phyloP scores from a whole-genome alignment of 768 basidiomycete species.

The Cystoderma amianthinum region DNA sequence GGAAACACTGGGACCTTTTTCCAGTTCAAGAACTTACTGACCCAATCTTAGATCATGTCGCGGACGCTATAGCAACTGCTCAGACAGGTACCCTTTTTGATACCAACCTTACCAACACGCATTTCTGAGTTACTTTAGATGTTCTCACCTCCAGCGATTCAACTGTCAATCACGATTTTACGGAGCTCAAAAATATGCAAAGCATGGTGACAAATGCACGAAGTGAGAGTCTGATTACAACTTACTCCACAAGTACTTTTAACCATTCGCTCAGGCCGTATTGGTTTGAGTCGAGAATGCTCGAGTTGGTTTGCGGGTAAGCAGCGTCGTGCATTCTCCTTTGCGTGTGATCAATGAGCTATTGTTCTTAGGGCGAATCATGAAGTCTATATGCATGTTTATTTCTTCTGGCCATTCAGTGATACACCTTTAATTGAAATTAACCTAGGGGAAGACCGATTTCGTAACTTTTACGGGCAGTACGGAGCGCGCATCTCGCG shows the following conservation, averaged over 20 bases:
- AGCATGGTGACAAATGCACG: background rate
- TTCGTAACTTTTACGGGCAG: conserved; percentile 36
- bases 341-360: conserved; percentile 1
- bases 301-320: conserved; percentile 1
- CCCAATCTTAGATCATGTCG: conserved; percentile 13
- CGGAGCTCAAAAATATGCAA: conserved; percentile 6
- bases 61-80: conserved; percentile 14
- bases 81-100: conserved; percentile 8
- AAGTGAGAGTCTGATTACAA: background rate
- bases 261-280: background rate
- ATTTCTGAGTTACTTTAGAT: background rate
- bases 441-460: conserved; percentile 12
- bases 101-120: background rate
- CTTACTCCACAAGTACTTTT: no score
- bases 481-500: conserved; percentile 31
- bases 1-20: conserved; percentile 28
- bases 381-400: conserved; percentile 12
- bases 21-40: conserved; percentile 12
- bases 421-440: background rate
- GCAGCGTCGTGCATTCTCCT: background rate
- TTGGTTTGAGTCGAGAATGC: background rate
- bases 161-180: conserved; percentile 1
- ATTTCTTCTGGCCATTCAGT: background rate
- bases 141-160: conserved; percentile 4
- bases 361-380: conserved; percentile 1